phyloP scores from a whole-genome alignment of 108 stramenopile species.

The Craspedostauros australis region DNA sequence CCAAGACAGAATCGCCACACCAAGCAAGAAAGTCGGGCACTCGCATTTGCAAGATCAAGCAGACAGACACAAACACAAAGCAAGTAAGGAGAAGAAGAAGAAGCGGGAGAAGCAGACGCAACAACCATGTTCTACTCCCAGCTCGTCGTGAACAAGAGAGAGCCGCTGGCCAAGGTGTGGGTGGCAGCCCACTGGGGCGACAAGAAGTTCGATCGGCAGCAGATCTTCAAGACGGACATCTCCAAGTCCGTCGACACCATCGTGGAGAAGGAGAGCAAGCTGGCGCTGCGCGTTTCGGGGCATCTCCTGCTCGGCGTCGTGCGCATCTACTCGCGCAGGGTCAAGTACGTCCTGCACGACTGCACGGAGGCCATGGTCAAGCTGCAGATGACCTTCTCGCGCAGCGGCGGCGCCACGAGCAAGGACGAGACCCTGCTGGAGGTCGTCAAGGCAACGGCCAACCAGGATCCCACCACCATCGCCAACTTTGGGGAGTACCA shows the following conservation, averaged over 20 bases:
- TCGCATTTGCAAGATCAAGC: too few relatives aligned
- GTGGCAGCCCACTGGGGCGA: conserved; percentile 98
- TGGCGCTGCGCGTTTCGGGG: conserved; percentile 94
- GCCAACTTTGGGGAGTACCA: conserved; percentile 82
- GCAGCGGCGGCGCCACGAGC: conserved; percentile 31
- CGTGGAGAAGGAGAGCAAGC: conserved; percentile 90
- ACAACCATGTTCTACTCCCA: conserved; percentile 97
- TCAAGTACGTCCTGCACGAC: conserved; percentile 93
- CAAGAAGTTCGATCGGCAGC: conserved; percentile 93
- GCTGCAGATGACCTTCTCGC: conserved; percentile 93
- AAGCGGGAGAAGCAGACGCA: background rate
- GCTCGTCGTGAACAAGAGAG: conserved; percentile 97
- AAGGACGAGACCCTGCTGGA: conserved; percentile 2
- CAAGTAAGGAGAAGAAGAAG: too few relatives aligned
- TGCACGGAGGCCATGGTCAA: conserved; percentile 98
- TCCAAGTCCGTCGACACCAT: conserved; percentile 89
- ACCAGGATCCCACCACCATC: conserved; percentile 27
- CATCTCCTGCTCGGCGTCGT: conserved; percentile 96
- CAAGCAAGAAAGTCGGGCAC: too few relatives aligned
- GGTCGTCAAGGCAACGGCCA: conserved; percentile 1
- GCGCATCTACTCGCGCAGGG: conserved; percentile 95
- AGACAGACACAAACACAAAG: too few relatives aligned
- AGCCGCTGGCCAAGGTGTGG: conserved; percentile 99
- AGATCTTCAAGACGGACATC: conserved; percentile 96
- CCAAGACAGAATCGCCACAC: too few relatives aligned